phyloP scores from a whole-genome alignment of 257 asterid genomes.

The Avicennia marina region DNA sequence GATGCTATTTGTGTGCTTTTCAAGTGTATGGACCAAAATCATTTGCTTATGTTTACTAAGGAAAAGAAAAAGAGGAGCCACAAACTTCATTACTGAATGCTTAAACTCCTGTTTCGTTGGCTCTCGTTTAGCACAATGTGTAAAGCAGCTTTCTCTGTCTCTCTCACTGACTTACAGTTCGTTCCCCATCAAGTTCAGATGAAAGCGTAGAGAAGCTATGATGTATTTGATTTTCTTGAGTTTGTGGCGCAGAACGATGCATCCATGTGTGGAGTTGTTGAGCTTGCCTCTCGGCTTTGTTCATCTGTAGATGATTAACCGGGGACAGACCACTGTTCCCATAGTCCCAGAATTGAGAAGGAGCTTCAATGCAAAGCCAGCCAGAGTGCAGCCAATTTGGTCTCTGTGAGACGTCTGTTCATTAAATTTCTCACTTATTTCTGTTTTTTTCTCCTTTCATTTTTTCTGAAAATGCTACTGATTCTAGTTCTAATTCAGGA shows the following conservation, averaged over 20 bases:
- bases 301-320: slow-evolving; percentile 33
- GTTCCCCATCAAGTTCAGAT: neutral
- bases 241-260: slow-evolving; percentile 61
- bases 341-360: neutral
- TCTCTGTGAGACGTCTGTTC: slow-evolving; percentile 9
- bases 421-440: neutral
- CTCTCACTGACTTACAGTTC: neutral
- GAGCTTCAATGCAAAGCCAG: neutral
- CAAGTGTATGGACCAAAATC: no score
- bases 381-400: slow-evolving; percentile 14
- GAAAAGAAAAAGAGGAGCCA: no score
- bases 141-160: no score
- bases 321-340: neutral
- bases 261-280: slow-evolving; percentile 70
- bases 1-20: no score
- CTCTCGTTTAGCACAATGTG: no score
- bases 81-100: no score
- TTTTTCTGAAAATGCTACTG: slow-evolving; percentile 6
- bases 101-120: no score
- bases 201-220: neutral
- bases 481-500: slow-evolving; percentile 1
- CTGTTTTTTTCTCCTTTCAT: no score
- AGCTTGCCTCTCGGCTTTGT: slow-evolving; percentile 76
- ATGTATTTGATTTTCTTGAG: neutral
- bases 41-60: no score